Evolutionary conservation across 208 protist species (phyloP).

Genomic region (Blechomonas ayalai): DNA sequence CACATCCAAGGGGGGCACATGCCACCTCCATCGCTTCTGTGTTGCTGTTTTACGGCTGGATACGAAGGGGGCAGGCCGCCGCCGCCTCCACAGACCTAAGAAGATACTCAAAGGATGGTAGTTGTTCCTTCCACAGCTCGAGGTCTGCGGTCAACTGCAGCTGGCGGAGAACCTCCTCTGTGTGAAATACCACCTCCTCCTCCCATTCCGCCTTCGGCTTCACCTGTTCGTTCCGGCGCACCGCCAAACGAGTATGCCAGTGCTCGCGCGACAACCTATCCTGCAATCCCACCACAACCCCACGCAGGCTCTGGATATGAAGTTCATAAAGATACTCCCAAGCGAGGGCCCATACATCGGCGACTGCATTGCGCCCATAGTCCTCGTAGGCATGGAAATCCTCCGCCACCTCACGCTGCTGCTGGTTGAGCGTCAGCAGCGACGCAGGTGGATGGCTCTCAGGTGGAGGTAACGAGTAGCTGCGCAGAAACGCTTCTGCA

Average conservation of each 20-base stretch:
- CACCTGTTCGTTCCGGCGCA: slow-evolving; percentile 4
- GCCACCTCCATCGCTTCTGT: too few species aligned
- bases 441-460: too few species aligned
- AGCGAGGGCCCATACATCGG: slow-evolving; percentile 25
- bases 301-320: background rate
- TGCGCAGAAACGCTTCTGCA: too few species aligned
- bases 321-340: slow-evolving; percentile 17
- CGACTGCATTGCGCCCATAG: slow-evolving; percentile 13
- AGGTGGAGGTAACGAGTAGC: too few species aligned
- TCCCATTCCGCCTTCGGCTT: slow-evolving; percentile 8
- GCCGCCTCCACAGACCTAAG: too few species aligned
- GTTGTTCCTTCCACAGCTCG: slow-evolving; percentile 8
- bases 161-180: slow-evolving; percentile 1
- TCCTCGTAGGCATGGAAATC: slow-evolving; percentile 15
- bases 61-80: too few species aligned
- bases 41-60: too few species aligned
- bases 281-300: slow-evolving; percentile 3
- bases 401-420: slow-evolving; percentile 10
- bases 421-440: background rate
- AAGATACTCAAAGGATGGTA: slow-evolving; percentile 2
- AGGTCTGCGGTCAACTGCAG: slow-evolving; percentile 1
- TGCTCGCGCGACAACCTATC: slow-evolving; percentile 7
- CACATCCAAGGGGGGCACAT: too few species aligned
- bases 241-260: slow-evolving; percentile 6
- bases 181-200: slow-evolving; percentile 11